These are phyloP conservation scores for Lasiodiplodia sp. DNA, from an alignment of 2,329 filamentous ascomycete species.

Conservation along the genomic window DNA sequence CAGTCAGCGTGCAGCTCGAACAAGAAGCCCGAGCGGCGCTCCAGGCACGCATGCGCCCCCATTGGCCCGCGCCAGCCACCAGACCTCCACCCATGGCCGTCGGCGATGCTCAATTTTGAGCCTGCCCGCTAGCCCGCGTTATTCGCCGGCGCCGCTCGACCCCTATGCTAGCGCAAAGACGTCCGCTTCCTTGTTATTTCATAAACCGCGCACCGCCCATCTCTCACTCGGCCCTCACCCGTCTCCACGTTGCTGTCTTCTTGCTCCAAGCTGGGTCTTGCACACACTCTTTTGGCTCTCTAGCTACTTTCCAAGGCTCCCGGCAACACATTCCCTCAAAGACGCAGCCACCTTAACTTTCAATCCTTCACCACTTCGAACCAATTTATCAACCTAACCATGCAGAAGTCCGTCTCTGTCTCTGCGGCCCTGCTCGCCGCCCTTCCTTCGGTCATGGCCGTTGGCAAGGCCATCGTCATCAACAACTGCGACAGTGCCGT, in stretches of 20 bases:
- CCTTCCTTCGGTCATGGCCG: conserved; percentile 35
- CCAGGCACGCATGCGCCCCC: conserved; percentile 30
- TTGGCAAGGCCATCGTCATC: conserved; percentile 41
- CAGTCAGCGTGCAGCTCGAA: conserved; percentile 29
- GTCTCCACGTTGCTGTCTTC: conserved; percentile 27
- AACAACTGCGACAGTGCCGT: conserved; percentile 49
- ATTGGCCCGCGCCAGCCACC: conserved; percentile 30
- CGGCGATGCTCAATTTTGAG: conserved; percentile 31
- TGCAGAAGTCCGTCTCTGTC: conserved; percentile 44
- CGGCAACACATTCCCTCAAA: conserved; percentile 45
- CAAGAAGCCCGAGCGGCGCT: conserved; percentile 29
- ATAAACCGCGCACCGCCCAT: conserved; percentile 44
- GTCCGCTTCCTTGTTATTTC: conserved; percentile 38
- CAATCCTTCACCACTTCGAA: background rate
- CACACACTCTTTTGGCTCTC: conserved; percentile 47
- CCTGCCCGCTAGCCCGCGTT: conserved; percentile 38
- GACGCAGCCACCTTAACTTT: background rate
- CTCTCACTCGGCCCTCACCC: conserved; percentile 36
- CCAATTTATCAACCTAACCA: conserved; percentile 30
- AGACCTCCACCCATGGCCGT: conserved; percentile 32
- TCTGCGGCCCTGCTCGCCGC: conserved; percentile 43
- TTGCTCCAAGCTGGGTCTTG: conserved; percentile 47
- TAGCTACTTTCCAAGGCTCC: conserved; percentile 52
- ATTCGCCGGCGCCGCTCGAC: conserved; percentile 43
- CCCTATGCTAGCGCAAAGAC: conserved; percentile 29